Percentiles rank a stretch among this genome's conserved stretches.
These are phyloP conservation scores for Clathrus columnatus DNA, from an alignment of 768 basidiomycete genomes.

Conservation along the genomic window DNA sequence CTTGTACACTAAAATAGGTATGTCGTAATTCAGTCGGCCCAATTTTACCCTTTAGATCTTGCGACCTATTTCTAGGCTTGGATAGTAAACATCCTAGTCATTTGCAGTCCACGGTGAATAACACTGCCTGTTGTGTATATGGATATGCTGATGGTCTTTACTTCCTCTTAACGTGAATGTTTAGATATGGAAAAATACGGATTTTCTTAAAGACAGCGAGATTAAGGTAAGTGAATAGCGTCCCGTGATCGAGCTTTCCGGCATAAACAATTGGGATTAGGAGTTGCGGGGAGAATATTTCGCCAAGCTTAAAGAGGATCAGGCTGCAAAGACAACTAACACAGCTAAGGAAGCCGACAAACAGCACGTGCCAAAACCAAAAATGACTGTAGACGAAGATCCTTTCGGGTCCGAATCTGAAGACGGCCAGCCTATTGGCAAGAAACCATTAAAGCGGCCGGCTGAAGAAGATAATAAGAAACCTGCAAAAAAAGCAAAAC, in stretches of 20 bases:
- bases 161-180: not conserved
- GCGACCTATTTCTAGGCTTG: conserved; percentile 34
- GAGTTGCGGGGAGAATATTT: conserved; percentile 56
- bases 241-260: not conserved
- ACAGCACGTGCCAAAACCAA: conserved; percentile 42
- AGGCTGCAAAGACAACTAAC: conserved; percentile 17
- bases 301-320: conserved; percentile 32
- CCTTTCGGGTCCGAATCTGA: conserved; percentile 51
- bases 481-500: not conserved
- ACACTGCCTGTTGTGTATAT: not conserved
- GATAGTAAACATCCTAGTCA: conserved; percentile 74
- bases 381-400: conserved; percentile 33
- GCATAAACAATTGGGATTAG: conserved; percentile 24
- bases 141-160: too few relatives aligned
- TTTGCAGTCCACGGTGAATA: conserved; percentile 53
- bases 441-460: too few relatives aligned
- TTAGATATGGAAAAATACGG: conserved; percentile 62
- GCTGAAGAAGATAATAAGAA: not conserved
- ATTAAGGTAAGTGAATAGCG: conserved; percentile 41
- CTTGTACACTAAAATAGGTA: conserved; percentile 57
- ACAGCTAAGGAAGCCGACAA: conserved; percentile 21
- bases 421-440: conserved; percentile 8
- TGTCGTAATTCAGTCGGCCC: conserved; percentile 1
- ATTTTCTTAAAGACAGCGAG: conserved; percentile 50
- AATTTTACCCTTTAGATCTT: not conserved